These are phyloP conservation scores for Plectosphaerella cucumerina DNA, from an alignment of 2,329 filamentous ascomycete genomes.

Conservation along the genomic window DNA sequence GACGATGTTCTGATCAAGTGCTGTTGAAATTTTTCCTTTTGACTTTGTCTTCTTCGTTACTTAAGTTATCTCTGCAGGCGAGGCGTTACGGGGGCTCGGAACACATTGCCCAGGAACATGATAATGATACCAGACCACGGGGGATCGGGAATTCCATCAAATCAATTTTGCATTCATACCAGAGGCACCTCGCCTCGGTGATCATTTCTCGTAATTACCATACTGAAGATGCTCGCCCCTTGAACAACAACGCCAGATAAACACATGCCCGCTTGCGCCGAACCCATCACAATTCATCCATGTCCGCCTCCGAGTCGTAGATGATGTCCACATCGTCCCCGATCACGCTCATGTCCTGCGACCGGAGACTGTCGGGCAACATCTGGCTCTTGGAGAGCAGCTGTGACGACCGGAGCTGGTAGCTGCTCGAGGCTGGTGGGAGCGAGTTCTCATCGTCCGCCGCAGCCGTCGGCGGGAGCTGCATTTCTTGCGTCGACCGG, in stretches of 20 bases:
- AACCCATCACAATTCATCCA: background rate
- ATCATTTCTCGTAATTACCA: too few relatives aligned
- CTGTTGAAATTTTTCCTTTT: background rate
- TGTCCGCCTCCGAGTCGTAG: slow-evolving; percentile 11
- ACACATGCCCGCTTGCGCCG: too few relatives aligned
- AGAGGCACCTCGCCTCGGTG: too few relatives aligned
- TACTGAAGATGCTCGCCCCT: too few relatives aligned
- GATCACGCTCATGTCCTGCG: slow-evolving; percentile 23
- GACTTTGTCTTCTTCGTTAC: background rate
- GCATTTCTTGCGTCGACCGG: too few relatives aligned
- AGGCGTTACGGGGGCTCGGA: too few relatives aligned
- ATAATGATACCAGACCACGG: too few relatives aligned
- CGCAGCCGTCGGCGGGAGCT: slow-evolving; percentile 13
- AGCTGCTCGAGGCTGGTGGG: slow-evolving; percentile 8
- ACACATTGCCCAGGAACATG: too few relatives aligned
- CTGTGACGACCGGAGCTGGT: slow-evolving; percentile 37
- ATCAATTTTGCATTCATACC: too few relatives aligned
- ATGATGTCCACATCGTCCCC: slow-evolving; percentile 9
- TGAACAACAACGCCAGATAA: too few relatives aligned
- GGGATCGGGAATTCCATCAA: too few relatives aligned
- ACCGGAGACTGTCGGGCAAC: slow-evolving; percentile 42
- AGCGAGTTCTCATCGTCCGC: slow-evolving; percentile 18
- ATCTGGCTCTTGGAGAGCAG: slow-evolving; percentile 48
- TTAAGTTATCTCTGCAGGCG: too few relatives aligned
- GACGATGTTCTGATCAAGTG: slow-evolving; percentile 10